Base-by-base conservation (phyloP, 495 filamentous ascomycete species). In the Penicillium nucicola region DNA sequence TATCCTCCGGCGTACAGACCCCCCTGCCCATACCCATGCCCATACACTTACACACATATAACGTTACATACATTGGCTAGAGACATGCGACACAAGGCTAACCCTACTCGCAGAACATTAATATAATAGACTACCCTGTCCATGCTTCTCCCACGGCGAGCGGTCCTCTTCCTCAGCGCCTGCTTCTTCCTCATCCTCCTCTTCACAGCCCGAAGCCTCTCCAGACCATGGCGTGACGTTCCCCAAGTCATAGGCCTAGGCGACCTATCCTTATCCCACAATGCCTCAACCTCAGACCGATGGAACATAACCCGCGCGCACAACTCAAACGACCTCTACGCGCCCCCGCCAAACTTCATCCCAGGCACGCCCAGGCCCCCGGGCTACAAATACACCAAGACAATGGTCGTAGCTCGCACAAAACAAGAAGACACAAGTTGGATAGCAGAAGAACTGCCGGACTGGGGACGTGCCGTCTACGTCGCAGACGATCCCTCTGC, bases 401-500 rank as follows among this genome's bases (percentile, higher is more conserved):
- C 62, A 9, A 50, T 90, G 20, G 82, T 90, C 2, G 66, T 88
- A 10, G 77, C 85, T 5, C 72, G 75, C 12, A 74, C 77, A 13
- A 72, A 64, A 31, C 58, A 66, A 3, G 84, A 88, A 50, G 76
- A 87, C 61, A 76, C 79, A 0, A 65, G 57, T 9, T 89, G 87
- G 87, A 81, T 85, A 12, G 66, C 73, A 22, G 52, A 74, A 13
- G 70, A 84, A 45, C 50, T 83, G 3, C 81, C 72, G 10, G 79
- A 81, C 32, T 73, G 85, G 54, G 58, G 75, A n/a, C 68, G 72
- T 14, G 78, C 82, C n/a, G 68, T 85, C 19, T 90, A 89, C 57
- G 74, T 81, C 31, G 84, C 77, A 42, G 79, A 90, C 53, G 80
- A 86, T 53, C 76, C 78, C 11, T 66, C 57, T 0, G 84, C 84